phyloP scores from a whole-genome alignment of 2,329 filamentous ascomycete species.

The Orbilia ellipsospora region DNA sequence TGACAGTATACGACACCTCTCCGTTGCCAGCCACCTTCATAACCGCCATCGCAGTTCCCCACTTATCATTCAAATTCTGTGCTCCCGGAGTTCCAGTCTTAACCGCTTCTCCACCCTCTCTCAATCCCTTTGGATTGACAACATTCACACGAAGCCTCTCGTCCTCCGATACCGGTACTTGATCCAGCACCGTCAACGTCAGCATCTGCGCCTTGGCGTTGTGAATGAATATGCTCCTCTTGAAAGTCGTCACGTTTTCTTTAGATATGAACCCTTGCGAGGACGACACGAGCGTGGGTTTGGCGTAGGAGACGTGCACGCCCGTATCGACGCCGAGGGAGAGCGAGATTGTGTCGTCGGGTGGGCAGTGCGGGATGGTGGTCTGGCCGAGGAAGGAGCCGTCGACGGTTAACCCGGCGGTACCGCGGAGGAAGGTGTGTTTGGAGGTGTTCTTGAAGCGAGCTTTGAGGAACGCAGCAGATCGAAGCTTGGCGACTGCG shows the following conservation, averaged over 20 bases:
- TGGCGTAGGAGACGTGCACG: slow-evolving; percentile 69
- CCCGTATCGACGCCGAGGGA: slow-evolving; percentile 71
- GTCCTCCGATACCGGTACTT: slow-evolving; percentile 72
- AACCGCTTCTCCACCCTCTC: slow-evolving; percentile 62
- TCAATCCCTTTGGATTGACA: slow-evolving; percentile 66
- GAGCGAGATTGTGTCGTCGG: slow-evolving; percentile 68
- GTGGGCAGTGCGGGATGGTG: slow-evolving; percentile 68
- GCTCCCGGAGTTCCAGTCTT: slow-evolving; percentile 60
- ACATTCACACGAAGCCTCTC: slow-evolving; percentile 69
- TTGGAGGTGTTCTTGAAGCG: slow-evolving; percentile 69
- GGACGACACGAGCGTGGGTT: slow-evolving; percentile 66
- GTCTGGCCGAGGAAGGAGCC: slow-evolving; percentile 72
- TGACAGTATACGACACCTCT: slow-evolving; percentile 67
- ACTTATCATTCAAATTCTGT: slow-evolving; percentile 61
- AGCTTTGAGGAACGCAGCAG: slow-evolving; percentile 71
- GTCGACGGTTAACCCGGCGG: slow-evolving; percentile 72
- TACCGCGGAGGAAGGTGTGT: slow-evolving; percentile 69
- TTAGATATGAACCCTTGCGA: slow-evolving; percentile 57
- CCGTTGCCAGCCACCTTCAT: slow-evolving; percentile 69
- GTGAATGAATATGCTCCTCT: slow-evolving; percentile 56
- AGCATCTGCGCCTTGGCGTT: slow-evolving; percentile 61
- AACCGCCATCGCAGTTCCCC: slow-evolving; percentile 68
- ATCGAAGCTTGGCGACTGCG: slow-evolving; percentile 71
- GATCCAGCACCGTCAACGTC: slow-evolving; percentile 69
- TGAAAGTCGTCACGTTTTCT: slow-evolving; percentile 56